phyloP scores from a whole-genome alignment of 2,329 filamentous ascomycete species.

The Aspergillus quadrilineatus region DNA sequence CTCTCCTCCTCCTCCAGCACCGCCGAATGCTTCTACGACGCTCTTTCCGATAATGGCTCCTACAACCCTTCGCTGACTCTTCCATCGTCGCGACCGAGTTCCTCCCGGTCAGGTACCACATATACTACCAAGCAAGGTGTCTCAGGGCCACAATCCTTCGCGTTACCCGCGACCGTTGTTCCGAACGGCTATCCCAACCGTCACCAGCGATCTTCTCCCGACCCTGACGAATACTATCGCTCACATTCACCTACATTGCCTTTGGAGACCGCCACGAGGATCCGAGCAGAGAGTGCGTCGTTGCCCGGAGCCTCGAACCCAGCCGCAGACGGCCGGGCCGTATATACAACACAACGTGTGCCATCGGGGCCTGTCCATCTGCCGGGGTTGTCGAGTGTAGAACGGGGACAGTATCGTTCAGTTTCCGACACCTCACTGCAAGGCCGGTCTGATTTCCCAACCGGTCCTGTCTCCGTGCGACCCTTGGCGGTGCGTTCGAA shows the following conservation, averaged over 20 bases:
- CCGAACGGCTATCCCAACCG: conserved; percentile 27
- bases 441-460: conserved; percentile 20
- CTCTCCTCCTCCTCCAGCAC: conserved; percentile 29
- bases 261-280: conserved; percentile 27
- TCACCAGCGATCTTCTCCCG: conserved; percentile 33
- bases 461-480: conserved; percentile 16
- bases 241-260: conserved; percentile 42
- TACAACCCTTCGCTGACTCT: conserved; percentile 31
- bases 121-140: conserved; percentile 21
- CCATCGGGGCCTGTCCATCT: conserved; percentile 30
- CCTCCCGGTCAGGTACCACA: conserved; percentile 22
- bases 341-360: conserved; percentile 21
- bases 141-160: conserved; percentile 23
- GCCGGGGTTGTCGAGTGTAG: conserved; percentile 22
- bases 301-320: conserved; percentile 23
- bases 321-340: conserved; percentile 19
- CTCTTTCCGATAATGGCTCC: conserved; percentile 21
- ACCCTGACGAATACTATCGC: conserved; percentile 55
- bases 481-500: conserved; percentile 32
- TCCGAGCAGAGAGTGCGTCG: conserved; percentile 18
- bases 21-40: conserved; percentile 25
- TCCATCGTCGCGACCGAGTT: conserved; percentile 20
- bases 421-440: conserved; percentile 31
- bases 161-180: conserved; percentile 17
- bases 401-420: conserved; percentile 31